Conservation (phyloP, 1,284 basidiomycete species). For the Ustilago shanxiensis region DNA sequence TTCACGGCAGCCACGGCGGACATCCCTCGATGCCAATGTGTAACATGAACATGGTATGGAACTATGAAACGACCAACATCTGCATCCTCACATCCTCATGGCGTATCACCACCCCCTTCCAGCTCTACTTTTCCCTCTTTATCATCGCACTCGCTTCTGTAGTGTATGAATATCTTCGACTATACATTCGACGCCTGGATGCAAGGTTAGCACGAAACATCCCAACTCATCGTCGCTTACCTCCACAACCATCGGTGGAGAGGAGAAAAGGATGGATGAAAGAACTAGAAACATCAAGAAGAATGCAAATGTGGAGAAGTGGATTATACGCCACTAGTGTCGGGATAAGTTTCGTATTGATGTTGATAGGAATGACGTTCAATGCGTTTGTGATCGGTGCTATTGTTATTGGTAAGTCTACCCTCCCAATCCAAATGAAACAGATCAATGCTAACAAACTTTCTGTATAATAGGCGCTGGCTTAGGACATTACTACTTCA, state of each 20-base stretch:
- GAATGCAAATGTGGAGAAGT: slow-evolving; percentile 26
- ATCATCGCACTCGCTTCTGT: slow-evolving; percentile 23
- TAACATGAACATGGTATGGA: slow-evolving; percentile 52
- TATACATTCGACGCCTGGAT: slow-evolving; percentile 34
- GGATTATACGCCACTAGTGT: slow-evolving; percentile 46
- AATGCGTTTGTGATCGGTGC: slow-evolving; percentile 55
- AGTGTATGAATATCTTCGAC: slow-evolving; percentile 35
- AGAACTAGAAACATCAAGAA: slow-evolving; percentile 9
- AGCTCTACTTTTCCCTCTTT: slow-evolving; percentile 28
- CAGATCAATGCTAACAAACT: no score
- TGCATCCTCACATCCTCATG: slow-evolving; percentile 43
- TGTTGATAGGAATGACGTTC: slow-evolving; percentile 64
- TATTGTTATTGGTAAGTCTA: slow-evolving; percentile 56
- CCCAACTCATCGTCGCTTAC: slow-evolving; percentile 9
- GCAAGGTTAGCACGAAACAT: neutral
- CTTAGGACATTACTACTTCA: slow-evolving; percentile 49
- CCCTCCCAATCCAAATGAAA: no score
- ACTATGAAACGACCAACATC: slow-evolving; percentile 35
- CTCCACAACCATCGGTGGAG: neutral
- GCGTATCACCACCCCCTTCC: slow-evolving; percentile 31
- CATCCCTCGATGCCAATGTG: slow-evolving; percentile 5
- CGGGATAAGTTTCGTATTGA: slow-evolving; percentile 50
- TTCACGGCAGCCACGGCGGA: no score
- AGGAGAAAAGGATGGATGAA: slow-evolving; percentile 12
- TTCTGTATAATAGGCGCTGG: slow-evolving; percentile 44